Conservation (phyloP, 2,329 filamentous ascomycete species). For the Dactylellina drechsleri region DNA sequence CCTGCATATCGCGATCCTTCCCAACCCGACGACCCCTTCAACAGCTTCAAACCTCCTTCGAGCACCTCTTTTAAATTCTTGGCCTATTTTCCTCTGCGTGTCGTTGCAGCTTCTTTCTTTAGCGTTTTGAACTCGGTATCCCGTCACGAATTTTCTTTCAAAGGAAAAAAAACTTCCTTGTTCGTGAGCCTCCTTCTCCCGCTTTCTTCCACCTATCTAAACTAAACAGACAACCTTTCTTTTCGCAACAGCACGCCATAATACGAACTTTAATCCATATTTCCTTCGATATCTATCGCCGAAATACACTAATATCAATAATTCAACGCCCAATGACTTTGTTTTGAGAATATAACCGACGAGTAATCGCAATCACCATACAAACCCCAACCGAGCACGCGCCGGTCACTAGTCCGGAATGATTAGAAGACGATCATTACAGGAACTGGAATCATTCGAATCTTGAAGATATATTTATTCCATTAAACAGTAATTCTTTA, state of each 20-base stretch:
- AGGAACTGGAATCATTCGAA: constrained; percentile 14
- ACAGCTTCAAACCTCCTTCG: constrained; percentile 5
- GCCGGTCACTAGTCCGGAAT: constrained; percentile 38
- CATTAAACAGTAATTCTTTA: neutral
- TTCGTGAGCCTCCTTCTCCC: constrained; percentile 27
- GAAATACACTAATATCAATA: neutral
- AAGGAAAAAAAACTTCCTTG: constrained; percentile 3
- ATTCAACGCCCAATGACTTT: constrained; percentile 21
- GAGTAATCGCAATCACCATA: constrained; percentile 19
- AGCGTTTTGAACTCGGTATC: constrained; percentile 31
- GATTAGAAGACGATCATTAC: constrained; percentile 11
- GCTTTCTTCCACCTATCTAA: constrained; percentile 9
- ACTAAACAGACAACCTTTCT: neutral
- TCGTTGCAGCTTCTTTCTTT: constrained; percentile 21
- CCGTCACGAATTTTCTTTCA: constrained; percentile 48
- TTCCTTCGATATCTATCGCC: constrained; percentile 10
- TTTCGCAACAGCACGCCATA: neutral
- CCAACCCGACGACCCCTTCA: neutral
- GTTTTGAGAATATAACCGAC: constrained; percentile 22
- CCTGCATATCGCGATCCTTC: constrained; percentile 35
- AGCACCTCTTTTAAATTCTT: constrained; percentile 7
- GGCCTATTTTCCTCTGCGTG: neutral
- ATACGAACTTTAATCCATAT: constrained; percentile 5
- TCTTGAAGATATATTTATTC: constrained; percentile 1
- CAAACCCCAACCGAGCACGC: constrained; percentile 31